Percentiles rank a stretch among this genome's conserved stretches.
These are phyloP conservation scores for Nissolia schottii DNA, from an alignment of 306 rosid genomes.

Conservation along the genomic window DNA sequence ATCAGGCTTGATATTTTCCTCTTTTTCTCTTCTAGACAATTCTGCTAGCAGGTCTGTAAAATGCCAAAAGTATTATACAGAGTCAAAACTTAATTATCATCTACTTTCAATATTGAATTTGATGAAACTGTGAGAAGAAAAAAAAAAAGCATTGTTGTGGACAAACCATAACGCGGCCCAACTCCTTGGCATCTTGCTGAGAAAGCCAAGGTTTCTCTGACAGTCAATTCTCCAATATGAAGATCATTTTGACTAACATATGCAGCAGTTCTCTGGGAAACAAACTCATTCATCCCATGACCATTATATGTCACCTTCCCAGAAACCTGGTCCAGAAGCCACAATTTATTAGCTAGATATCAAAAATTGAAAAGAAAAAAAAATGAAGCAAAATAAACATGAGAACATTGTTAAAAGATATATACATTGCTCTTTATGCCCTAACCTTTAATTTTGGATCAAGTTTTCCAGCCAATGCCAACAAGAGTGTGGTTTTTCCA, in stretches of 20 bases:
- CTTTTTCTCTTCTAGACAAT: conserved; percentile 53
- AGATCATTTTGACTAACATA: conserved; percentile 75
- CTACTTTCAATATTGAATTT: background rate
- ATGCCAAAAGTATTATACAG: background rate
- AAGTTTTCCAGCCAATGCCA: conserved; percentile 61
- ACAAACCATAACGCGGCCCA: conserved; percentile 52
- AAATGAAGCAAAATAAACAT: background rate
- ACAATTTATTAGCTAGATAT: background rate
- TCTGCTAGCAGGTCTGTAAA: conserved; percentile 50
- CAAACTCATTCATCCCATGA: conserved; percentile 62
- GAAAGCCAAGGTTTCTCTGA: conserved; percentile 77
- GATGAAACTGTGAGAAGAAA: background rate
- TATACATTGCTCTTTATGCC: background rate
- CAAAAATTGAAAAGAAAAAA: background rate
- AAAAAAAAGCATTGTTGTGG: background rate
- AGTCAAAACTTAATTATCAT: background rate
- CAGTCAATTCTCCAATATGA: conserved; percentile 72
- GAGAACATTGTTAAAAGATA: background rate
- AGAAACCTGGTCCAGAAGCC: conserved; percentile 28
- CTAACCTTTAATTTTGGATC: conserved; percentile 46
- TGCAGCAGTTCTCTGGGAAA: conserved; percentile 72
- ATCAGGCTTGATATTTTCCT: conserved; percentile 52
- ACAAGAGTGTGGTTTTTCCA: conserved; percentile 62
- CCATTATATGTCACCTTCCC: conserved; percentile 54
- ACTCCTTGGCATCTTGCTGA: conserved; percentile 89